A percentile compares a stretch with the other conserved stretches of the same genome.
Conservation (phyloP, 768 basidiomycete species). For the Lactifluus piperatus region DNA sequence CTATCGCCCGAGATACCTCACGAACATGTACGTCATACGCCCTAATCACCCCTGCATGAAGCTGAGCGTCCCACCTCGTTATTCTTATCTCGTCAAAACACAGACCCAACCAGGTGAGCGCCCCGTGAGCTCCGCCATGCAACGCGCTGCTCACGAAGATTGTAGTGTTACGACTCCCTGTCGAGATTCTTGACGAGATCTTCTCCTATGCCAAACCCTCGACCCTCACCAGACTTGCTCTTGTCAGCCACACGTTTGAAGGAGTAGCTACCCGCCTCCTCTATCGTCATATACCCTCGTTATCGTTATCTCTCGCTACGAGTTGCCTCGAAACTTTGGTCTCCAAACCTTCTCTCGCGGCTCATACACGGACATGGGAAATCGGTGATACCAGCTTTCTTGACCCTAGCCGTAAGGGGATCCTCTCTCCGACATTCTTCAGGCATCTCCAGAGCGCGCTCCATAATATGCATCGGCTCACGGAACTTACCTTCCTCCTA, state of each 20-base stretch:
- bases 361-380: constrained; percentile 12
- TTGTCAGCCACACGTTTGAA: constrained; percentile 8
- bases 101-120: constrained; percentile 5
- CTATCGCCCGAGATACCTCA: background rate
- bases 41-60: background rate
- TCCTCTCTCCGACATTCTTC: constrained; percentile 11
- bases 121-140: background rate
- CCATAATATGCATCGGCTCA: constrained; percentile 22
- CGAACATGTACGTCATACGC: constrained; percentile 1
- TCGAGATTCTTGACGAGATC: constrained; percentile 16
- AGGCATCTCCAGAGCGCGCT: constrained; percentile 21
- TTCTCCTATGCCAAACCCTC: constrained; percentile 7
- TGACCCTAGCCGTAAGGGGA: constrained; percentile 3
- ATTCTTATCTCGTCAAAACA: background rate
- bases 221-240: constrained; percentile 10
- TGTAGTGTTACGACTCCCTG: constrained; percentile 8
- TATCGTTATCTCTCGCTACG: constrained; percentile 13
- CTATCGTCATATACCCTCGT: constrained; percentile 16
- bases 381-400: constrained; percentile 13
- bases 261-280: constrained; percentile 13
- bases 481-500: constrained; percentile 24
- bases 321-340: constrained; percentile 12
- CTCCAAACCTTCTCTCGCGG: constrained; percentile 12
- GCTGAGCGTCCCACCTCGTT: background rate
- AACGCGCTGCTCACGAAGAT: background rate